Evolutionary conservation across 306 rosid genomes (phyloP), one percentile per base, ranked within the genome.

Genomic region (Quercus cerris): DNA sequence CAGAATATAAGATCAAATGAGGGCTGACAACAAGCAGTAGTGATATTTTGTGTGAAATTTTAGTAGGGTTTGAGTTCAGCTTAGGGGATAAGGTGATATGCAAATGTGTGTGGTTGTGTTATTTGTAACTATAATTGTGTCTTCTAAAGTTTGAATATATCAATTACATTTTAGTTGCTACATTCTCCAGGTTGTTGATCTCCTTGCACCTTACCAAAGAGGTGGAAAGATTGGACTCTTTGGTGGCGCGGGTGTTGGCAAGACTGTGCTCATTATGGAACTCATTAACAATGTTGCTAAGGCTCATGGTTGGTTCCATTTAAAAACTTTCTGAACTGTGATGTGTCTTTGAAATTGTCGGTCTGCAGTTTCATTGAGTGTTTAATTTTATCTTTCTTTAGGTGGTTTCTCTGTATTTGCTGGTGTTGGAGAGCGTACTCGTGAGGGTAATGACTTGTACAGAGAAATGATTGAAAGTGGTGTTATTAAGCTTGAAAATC

Each of bases 331-430:
- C 19, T 54, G 58, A 17, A 54, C 58, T 54, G 17, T 54, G 6
- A 4, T 54, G 20, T 18, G n/a, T 17, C n/a, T 54, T 18, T 54
- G 7, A 54, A 54, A 1, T 54, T 17, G 7, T 56, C 1, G 1
- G 27, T n/a, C 4, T 22, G 22, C 62, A 56, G 23, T 56, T 18
- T 56, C 27, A 56, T n/a, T 1, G 62, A 56, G 27, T n/a, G 10
- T 56, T n/a, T 6, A 56, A n/a, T 6, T 22, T 56, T 19, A n/a
- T 18, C 10, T 75, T 76, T 57, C 78, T 75, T 80, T 78, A 95
- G 99, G 99, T 91, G 99, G 99, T 91, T 95, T 95, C 94, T 95
- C 99, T 22, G 99, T 95, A 77, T 95, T 95, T 86, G 99, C 99
- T 79, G 99, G 99, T 86, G 99, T 95, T 2, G 99, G 99, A 56